These are phyloP conservation scores for Cladosporium sp. DNA, from an alignment of 2,329 filamentous ascomycete genomes.

Conservation along the genomic window DNA sequence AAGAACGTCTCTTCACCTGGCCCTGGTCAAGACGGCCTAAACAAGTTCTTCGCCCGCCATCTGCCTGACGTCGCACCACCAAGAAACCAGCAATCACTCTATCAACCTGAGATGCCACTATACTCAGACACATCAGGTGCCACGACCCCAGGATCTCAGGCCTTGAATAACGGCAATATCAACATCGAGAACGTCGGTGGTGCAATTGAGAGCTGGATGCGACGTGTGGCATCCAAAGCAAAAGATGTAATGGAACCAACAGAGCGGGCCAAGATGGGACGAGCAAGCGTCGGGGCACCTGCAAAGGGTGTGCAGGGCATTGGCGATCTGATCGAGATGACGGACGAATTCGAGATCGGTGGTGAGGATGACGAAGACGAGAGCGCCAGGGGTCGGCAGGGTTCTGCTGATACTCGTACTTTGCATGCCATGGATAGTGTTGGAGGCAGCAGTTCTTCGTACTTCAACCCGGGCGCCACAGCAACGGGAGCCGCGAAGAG, in stretches of 20 bases:
- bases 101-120: constrained; percentile 62
- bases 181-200: constrained; percentile 78
- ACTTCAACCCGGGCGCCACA: constrained; percentile 21
- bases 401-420: constrained; percentile 13
- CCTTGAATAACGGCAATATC: constrained; percentile 22
- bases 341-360: constrained; percentile 52
- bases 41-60: constrained; percentile 78
- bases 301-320: constrained; percentile 41
- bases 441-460: constrained; percentile 24
- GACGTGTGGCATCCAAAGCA: constrained; percentile 69
- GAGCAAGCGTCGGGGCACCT: constrained; percentile 29
- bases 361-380: constrained; percentile 30
- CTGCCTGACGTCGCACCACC: constrained; percentile 67
- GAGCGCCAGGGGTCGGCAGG: constrained; percentile 24
- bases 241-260: constrained; percentile 25
- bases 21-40: constrained; percentile 78
- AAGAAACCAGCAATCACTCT: constrained; percentile 51
- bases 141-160: constrained; percentile 22
- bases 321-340: constrained; percentile 68
- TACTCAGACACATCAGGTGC: constrained; percentile 26
- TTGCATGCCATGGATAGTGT: constrained; percentile 10
- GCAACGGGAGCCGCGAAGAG: constrained; percentile 17
- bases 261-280: constrained; percentile 18
- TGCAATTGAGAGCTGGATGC: constrained; percentile 84
- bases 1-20: constrained; percentile 69